Evolutionary conservation across 1,284 basidiomycete species (phyloP).

Genomic region (Marasmius sp.): DNA sequence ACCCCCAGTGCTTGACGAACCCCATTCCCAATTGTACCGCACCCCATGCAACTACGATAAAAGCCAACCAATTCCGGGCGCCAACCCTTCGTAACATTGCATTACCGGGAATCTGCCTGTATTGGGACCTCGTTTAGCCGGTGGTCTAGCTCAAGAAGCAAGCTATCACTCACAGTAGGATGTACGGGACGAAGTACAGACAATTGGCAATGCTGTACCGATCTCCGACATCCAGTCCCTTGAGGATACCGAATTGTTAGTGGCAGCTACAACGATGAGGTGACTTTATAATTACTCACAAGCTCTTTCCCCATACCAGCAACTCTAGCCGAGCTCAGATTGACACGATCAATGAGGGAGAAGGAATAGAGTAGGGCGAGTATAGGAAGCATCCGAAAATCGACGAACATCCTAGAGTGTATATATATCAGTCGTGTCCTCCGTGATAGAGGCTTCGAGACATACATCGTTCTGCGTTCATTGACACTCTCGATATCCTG

Average conservation of each 20-base stretch:
- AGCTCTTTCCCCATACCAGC: conserved; percentile 43
- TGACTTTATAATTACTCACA: conserved; percentile 26
- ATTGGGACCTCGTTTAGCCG: background rate
- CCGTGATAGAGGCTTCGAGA: background rate
- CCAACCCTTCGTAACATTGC: conserved; percentile 36
- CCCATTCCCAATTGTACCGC: conserved; percentile 28
- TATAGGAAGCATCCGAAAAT: conserved; percentile 41
- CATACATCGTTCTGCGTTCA: conserved; percentile 3
- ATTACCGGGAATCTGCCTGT: conserved; percentile 42
- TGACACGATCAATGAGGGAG: conserved; percentile 43
- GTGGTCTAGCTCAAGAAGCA: background rate
- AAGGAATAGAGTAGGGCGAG: conserved; percentile 40
- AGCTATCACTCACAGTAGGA: conserved; percentile 25
- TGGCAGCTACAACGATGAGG: background rate
- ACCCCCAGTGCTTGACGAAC: conserved; percentile 22
- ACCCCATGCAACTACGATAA: conserved; percentile 38
- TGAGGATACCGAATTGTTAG: background rate
- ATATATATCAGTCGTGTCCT: conserved; percentile 1
- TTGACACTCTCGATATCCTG: background rate
- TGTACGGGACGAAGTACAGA: conserved; percentile 38
- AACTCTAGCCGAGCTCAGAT: conserved; percentile 41
- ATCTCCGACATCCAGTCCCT: conserved; percentile 18
- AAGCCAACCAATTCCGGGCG: conserved; percentile 39
- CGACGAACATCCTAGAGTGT: conserved; percentile 35
- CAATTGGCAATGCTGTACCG: conserved; percentile 37